Evolutionary conservation across 345 rosid species (phyloP), one percentile per base, ranked within the genome.

Genomic region (Aquilaria yunnanensis): DNA sequence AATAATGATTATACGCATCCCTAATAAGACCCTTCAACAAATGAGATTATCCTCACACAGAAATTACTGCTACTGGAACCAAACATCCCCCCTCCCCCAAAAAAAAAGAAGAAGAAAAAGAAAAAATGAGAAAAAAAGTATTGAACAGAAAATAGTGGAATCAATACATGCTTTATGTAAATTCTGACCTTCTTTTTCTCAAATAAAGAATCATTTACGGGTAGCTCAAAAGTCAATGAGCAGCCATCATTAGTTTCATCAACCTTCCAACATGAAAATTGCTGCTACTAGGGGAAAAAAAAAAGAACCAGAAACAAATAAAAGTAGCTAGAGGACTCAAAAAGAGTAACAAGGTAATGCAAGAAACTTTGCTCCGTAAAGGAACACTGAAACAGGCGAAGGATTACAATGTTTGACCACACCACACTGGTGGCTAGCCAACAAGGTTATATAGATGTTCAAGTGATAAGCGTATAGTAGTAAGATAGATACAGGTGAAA

Each of bases 171-270:
- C 23, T 13, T 52, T 31, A 49, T 23, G 14, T 49, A 30, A 32
- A 34, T 16, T 57, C 77, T 73, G 37, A 88, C 92, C 93, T 84
- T 81, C 80, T 88, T 88, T 60, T 81, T 72, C 63, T 75, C 74
- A 69, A 75, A 81, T 51, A 83, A 62, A 12, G 87, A 84, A 67
- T 83, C 96, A 73, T 59, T 67, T 70, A 77, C 56, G 32, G 79
- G 34, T 33, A 91, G 84, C 71, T 83, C 78, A 65, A 91, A 70
- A 67, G 72, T 71, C 23, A 86, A 30, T 13, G 72, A 57, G 69
- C 45, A 76, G 14, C 70, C 70, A 61, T 66, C 75, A 61, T 47
- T 74, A 32, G 56, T 74, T 71, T 64, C 74, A 23, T 64, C 51
- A 48, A 61, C 59, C 16, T 60, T 72, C 55, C 50, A 57, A 14